Percentiles rank a stretch among this genome's conserved stretches.
These are phyloP conservation scores for Trichoderma sp. DNA, from an alignment of 2,329 filamentous ascomycete genomes.

Conservation along the genomic window DNA sequence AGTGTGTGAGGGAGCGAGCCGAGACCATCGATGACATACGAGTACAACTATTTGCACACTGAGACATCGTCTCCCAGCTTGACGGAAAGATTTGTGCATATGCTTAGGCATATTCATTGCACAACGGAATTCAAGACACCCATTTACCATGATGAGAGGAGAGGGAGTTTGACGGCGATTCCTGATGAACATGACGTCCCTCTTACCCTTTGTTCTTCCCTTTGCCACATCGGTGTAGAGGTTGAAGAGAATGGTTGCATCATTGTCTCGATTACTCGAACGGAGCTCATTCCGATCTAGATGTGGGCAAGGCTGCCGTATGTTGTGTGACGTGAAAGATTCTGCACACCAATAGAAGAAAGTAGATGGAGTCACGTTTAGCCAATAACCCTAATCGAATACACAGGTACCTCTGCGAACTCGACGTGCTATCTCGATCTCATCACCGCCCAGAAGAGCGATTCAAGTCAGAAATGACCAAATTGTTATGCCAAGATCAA, in stretches of 20 bases:
- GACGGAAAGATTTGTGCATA: background rate
- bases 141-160: background rate
- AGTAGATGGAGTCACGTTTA: background rate
- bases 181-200: background rate
- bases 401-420: background rate
- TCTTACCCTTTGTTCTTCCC: background rate
- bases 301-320: constrained; percentile 1
- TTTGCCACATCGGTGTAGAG: background rate
- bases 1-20: background rate
- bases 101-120: background rate
- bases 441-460: background rate
- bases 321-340: constrained; percentile 2
- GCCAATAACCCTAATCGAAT: background rate
- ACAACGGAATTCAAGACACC: background rate
- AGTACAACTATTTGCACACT: background rate
- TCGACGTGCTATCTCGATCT: background rate
- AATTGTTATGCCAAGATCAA: background rate
- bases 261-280: background rate
- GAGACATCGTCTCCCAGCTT: background rate
- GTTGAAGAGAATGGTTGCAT: background rate
- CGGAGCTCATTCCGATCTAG: background rate
- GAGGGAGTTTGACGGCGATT: background rate
- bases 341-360: background rate
- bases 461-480: background rate
- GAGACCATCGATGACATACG: background rate